Evolutionary conservation across 805 yeast species (phyloP), one percentile per base, ranked within the genome.

Genomic region (Pichia nanzhaoensis): DNA sequence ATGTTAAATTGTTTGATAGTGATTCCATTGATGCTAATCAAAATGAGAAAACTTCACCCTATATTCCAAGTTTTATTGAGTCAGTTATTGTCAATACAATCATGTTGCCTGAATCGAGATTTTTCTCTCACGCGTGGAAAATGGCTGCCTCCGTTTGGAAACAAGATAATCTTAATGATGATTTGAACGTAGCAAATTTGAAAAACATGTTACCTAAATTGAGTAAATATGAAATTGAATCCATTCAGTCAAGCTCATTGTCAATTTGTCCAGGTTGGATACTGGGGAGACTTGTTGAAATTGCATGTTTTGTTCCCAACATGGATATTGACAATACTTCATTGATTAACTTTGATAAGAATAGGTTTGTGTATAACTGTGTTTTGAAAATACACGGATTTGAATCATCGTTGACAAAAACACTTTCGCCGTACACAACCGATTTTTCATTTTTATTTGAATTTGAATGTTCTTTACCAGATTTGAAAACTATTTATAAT

Each of bases 261-360:
- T 77, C 88, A 5, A 93, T 95, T 2, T 90, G 96, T 57, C 77
- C 88, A 48, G 97, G 97, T 10, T 91, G 98, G 98, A 70, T 88
- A 41, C 69, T 84, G 20, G 91, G 84, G 54, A 78, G 95, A 49
- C 66, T 91, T 51, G 59, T 89, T 44, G 95, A 86, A 56, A 77
- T 82, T 48, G 78, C 82, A 1, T 80, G 84, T 51, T 81, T 75
- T 56, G 80, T 88, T 42, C 95, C 96, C 17, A 85, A 84, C 55
- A 84, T 80, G 78, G 76, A 82, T 42, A 72, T 78, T 34, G 80
- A 74, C 48, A 77, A 81, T 55, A 72, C 82, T 2, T 69, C 73
- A 30, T 66, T 83, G 49, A 78, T 90, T 54, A 90, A 91, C 58
- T 91, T 90, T 63, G 95, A 88, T 63, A 91, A 91, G 65, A 74